Base-by-base conservation (phyloP, 108 stramenopile species). In the Skeletonema menzelii region DNA sequence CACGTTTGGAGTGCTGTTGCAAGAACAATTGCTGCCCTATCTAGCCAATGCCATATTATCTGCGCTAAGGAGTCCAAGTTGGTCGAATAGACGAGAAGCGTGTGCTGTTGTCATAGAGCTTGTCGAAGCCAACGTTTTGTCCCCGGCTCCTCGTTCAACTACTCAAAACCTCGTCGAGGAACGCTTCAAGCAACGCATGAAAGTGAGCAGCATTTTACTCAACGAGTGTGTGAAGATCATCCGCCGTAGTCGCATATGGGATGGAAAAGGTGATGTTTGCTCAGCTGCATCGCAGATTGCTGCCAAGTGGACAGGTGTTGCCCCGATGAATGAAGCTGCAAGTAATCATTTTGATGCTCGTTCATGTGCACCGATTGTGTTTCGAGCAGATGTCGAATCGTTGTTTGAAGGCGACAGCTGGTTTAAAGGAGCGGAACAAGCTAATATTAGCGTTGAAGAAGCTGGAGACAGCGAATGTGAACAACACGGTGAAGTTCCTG, bases 251-350 rank as follows among this genome's bases (percentile, higher is more conserved):
- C 60, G 90, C 46, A 70, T 94, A 28, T 94, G 93, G 93, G 69
- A 79, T 8, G 93, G 93, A 20, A 94, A 94, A 65, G 62, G 69
- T 3, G 81, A 86, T 27, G 85, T 91, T 7, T 67, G 86, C 28
- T 72, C 77, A 44, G 76, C 86, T 24, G 69, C 62, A 27, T 56
- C 78, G 7, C 32, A 67, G 17, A 67, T 86, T 22, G 78, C 82
- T 38, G 63, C 44, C 4, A 82, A 85, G 57, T 85, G 81, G 84
- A 62, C 59, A 2, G 19, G 38, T 31, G 20, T 57, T 38, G 61
- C 49, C 27, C 69, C 72, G n/a, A 17, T 70, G 38, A 56, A 60
- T 66, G 57, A 64, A 47, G 63, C n/a, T 34, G 26, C 63, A 24
- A 47, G 19, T 27, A 38, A 53, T 11, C 26, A 26, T 3, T 63